Percentiles rank a stretch among this genome's conserved stretches.
Evolutionary conservation across 1,284 basidiomycete genomes (phyloP).

Genomic region (Marasmius oreades): DNA sequence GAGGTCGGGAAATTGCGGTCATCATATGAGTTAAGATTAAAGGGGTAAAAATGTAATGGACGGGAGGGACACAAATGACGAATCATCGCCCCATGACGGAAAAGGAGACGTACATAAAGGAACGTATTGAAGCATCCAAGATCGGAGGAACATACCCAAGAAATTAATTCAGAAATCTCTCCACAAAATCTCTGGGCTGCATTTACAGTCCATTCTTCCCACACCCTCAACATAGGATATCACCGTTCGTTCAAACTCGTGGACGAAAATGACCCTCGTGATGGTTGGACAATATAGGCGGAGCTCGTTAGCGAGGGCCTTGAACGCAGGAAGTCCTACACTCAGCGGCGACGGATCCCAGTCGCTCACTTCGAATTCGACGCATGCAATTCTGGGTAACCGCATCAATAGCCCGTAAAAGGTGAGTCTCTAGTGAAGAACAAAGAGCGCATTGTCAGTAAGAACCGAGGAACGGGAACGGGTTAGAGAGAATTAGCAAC

Average conservation of each 20-base stretch:
- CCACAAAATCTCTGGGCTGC: constrained; percentile 46
- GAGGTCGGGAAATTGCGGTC: no score
- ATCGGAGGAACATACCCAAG: no score
- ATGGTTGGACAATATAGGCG: constrained; percentile 54
- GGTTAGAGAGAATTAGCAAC: no score
- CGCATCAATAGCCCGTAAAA: constrained; percentile 58
- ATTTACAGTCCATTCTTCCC: constrained; percentile 39
- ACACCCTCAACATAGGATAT: constrained; percentile 39
- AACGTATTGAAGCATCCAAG: no score
- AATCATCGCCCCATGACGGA: no score
- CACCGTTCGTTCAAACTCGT: constrained; percentile 55
- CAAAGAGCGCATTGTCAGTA: constrained; percentile 1
- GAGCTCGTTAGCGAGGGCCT: constrained; percentile 54
- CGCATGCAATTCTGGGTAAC: constrained; percentile 43
- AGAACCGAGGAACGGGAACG: background rate
- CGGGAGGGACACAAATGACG: no score
- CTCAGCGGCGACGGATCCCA: constrained; percentile 54
- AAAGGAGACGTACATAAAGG: no score
- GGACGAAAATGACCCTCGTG: constrained; percentile 50
- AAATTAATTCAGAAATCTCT: constrained; percentile 37
- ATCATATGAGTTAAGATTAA: no score
- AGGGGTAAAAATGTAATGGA: no score
- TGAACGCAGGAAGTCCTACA: constrained; percentile 43
- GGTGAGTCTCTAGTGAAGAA: constrained; percentile 56
- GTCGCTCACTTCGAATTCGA: constrained; percentile 60